Conservation (phyloP, 768 basidiomycete genomes). For the Cyclocybe aegerita region DNA sequence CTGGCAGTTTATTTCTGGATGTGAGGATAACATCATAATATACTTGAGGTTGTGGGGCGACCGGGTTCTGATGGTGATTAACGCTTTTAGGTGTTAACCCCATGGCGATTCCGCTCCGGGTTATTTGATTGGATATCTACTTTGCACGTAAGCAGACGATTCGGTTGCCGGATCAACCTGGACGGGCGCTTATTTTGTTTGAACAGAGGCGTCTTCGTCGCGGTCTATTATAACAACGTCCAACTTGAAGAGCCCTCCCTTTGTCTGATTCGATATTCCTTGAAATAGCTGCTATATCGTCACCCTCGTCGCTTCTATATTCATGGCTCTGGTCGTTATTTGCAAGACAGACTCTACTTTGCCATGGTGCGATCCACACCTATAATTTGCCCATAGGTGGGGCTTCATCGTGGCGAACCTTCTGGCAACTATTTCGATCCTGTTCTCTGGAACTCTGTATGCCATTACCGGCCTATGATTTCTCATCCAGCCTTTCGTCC, state of each 20-base stretch:
- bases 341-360: constrained; percentile 47
- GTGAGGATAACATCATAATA: too few relatives aligned
- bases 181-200: background rate
- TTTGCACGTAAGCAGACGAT: constrained; percentile 45
- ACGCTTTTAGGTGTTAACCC: constrained; percentile 42
- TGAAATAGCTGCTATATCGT: constrained; percentile 51
- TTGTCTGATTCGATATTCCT: background rate
- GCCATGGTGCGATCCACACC: constrained; percentile 36
- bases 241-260: too few relatives aligned
- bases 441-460: constrained; percentile 45
- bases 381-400: constrained; percentile 34
- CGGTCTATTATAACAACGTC: constrained; percentile 53
- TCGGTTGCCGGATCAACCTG: background rate
- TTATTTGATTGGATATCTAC: constrained; percentile 46
- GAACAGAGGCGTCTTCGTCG: constrained; percentile 40
- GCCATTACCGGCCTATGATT: constrained; percentile 47
- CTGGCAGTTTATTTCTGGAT: constrained; percentile 58
- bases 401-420: constrained; percentile 44
- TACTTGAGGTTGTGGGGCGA: too few relatives aligned
- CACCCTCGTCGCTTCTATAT: constrained; percentile 41
- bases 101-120: constrained; percentile 49
- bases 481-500: constrained; percentile 49
- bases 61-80: too few relatives aligned
- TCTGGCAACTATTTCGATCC: constrained; percentile 41
- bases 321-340: constrained; percentile 40